Evolutionary conservation across 192 early-diverging fungal genomes (phyloP), one percentile per base, ranked within the genome.

Genomic region (Podila verticillata): DNA sequence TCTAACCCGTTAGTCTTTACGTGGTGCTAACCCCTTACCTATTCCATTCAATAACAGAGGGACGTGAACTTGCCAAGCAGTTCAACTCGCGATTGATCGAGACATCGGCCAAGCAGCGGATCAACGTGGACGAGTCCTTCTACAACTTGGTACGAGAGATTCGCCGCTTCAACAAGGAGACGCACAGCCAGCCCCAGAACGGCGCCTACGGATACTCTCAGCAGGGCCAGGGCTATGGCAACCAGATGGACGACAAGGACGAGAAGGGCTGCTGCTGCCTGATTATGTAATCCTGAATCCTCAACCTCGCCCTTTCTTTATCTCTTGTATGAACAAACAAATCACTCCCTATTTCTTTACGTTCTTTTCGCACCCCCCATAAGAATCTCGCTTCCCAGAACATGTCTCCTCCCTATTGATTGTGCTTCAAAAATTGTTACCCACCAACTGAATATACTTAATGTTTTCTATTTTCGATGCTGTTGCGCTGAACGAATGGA

Each of bases 81-180:
- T 95, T 96, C 79, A 88, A 87, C 19, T 95, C 93, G 67, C 83
- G 88, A 47, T 95, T 94, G 84, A 89, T 96, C 34, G 97, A 98
- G 82, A 94, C 97, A 20, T 93, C 91, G 49, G 97, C 97, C 61
- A 95, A 94, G 82, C 88, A 89, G 57, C 89, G 93, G 60, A 91
- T 95, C 60, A 96, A 97, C 74, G 97, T 98, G 20, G 96, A 98
- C 62, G 95, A 97, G 66, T 89, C 93, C 0, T 98, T 96, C 81
- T 94, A 91, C 77, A 87, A 90, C 32, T 88, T 97, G 29, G 96
- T 98, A n/a, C 88, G 92, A 31, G 90, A 92, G 67, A 96, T 97
- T 60, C 86, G 94, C 69, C 88, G 90, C 66, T 92, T 90, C 81
- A 93, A 94, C 80, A 92, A 90, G 80, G 92, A 94, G 75, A 86